Percentiles rank a stretch among this genome's conserved stretches.
These are phyloP conservation scores for Fraxinus platypoda DNA, from an alignment of 305 asterid genomes.

Conservation along the genomic window DNA sequence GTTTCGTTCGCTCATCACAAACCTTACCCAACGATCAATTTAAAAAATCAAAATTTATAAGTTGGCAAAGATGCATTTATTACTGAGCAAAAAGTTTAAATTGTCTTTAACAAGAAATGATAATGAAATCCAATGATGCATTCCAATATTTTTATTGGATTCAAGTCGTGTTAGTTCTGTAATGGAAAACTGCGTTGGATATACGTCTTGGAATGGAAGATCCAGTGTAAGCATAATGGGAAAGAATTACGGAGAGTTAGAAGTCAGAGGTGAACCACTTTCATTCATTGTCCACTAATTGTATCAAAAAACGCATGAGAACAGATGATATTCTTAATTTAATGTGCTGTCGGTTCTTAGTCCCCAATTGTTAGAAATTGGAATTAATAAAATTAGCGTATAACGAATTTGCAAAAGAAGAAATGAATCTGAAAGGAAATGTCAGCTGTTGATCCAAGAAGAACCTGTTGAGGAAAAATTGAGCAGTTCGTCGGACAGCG, in stretches of 20 bases:
- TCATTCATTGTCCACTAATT: neutral
- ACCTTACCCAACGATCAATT: neutral
- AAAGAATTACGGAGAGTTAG: neutral
- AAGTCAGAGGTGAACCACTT: neutral
- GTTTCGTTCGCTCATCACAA: neutral
- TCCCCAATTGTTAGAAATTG: neutral
- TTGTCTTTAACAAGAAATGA: neutral
- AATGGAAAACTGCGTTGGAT: neutral
- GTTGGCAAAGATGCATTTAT: neutral
- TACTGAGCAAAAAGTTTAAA: neutral
- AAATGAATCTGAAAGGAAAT: neutral
- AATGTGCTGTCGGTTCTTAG: neutral
- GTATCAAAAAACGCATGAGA: neutral
- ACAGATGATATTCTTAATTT: neutral
- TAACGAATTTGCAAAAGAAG: neutral
- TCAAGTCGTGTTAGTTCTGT: neutral
- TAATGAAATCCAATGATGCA: neutral
- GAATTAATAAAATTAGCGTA: neutral
- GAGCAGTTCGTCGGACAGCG: constrained; percentile 96
- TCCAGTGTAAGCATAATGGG: neutral
- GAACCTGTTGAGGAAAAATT: constrained; percentile 91
- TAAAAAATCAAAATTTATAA: neutral
- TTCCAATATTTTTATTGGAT: neutral
- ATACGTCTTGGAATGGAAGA: neutral
- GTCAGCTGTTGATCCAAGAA: constrained; percentile 1